Base-by-base conservation (phyloP, 2,329 filamentous ascomycete genomes). In the Cercospora sesami region DNA sequence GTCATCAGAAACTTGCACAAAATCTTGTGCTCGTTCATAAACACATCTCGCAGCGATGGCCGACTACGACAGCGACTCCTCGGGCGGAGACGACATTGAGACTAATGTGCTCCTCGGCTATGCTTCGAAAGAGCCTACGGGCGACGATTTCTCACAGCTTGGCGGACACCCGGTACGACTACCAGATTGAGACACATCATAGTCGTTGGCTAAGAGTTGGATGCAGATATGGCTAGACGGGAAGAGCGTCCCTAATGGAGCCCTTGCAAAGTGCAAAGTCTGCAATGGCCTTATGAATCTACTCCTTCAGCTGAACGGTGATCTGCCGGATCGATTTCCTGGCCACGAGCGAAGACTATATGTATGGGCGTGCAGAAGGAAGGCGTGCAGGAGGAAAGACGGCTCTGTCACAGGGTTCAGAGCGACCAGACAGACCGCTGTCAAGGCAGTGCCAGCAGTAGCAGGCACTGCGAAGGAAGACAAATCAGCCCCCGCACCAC, bases 71-170 rank as follows among this genome's bases (percentile, higher is more conserved):
- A 96, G 92, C 78, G 94, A 97, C 75, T 93, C 90, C 1, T 94
- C 92, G 0, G 88, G 85, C 30, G 82, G 87, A 53, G 86, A 87
- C 58, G 93, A 88, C 69, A 90, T 89, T 18, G 90, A 92, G 79
- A 98, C 95, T 6, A 92, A 91, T 72, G 93, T 97, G 2, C 87
- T 97, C 1, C 86, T 99, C 12, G 95, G 95, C 4, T 99, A 96
- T 79, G 91, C 93, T 3, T 91, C 91, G 1, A 89, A 89, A 77
- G 92, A 96, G 65, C 82, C 88, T 14, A 90, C 89, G 65, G 90
- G 92, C 71, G 94, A 99, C 79, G 86, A 87, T 12, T 90, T 96
- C 76, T 97, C 92, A 79, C 92, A 94, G 73, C 84, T 99, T 10
- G 95, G 95, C 72, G 95, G 95, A 64, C 86, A 84, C 75, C 93